Evolutionary conservation across 2,329 filamentous ascomycete genomes (phyloP).

Genomic region (Akanthomyces uredinophilus): DNA sequence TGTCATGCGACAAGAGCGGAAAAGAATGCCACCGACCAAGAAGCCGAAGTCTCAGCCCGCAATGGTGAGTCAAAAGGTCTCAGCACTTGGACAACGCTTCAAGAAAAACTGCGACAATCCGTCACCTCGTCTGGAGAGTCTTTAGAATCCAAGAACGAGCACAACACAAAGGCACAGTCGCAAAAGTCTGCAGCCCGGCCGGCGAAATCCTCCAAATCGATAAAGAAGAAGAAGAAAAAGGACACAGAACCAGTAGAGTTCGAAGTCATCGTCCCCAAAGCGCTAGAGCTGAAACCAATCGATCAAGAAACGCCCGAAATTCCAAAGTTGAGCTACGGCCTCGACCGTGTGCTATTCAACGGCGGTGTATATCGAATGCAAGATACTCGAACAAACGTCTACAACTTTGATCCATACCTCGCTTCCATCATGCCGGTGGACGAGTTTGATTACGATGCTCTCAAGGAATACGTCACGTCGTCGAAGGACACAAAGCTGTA

Average conservation of each 20-base stretch:
- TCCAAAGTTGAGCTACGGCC: constrained; percentile 64
- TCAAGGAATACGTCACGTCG: constrained; percentile 86
- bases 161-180: neutral
- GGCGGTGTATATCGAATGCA: constrained; percentile 87
- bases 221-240: neutral
- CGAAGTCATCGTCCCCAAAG: constrained; percentile 24
- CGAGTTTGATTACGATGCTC: constrained; percentile 85
- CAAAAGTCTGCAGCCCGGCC: neutral
- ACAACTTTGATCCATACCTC: constrained; percentile 95
- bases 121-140: neutral
- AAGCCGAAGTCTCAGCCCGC: neutral
- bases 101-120: neutral
- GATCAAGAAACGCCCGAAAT: constrained; percentile 34
- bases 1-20: neutral
- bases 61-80: neutral
- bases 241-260: constrained; percentile 21
- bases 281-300: constrained; percentile 27
- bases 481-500: constrained; percentile 73
- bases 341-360: constrained; percentile 93
- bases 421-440: constrained; percentile 86
- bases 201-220: neutral
- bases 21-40: neutral
- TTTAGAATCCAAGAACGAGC: neutral
- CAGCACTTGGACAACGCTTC: neutral
- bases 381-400: constrained; percentile 80